Base-by-base conservation (phyloP, 108 stramenopile genomes). In the Cyclotella baltica region DNA sequence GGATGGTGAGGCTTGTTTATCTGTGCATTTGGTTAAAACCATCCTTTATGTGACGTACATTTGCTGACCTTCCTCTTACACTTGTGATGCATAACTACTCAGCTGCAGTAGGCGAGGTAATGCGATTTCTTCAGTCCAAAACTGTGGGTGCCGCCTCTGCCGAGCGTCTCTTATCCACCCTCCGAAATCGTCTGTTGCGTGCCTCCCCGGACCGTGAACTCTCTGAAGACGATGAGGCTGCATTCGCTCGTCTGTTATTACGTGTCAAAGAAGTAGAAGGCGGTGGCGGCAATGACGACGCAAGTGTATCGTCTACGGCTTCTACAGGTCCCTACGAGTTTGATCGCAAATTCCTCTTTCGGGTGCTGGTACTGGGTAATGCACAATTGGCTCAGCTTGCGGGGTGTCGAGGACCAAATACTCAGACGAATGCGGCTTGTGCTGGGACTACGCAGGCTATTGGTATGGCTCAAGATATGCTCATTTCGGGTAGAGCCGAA, bases 311-410 rank as follows among this genome's bases (percentile, higher is more conserved):
- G 13, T 74, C 81, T 20, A 85, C 76, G 62, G 82, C 82, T 27
- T 83, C 82, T 4, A 66, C 78, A 1, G 82, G 67, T 50, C 73
- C 84, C 0, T 98, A 97, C 72, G 94, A 92, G 53, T 98, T 97
- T 73, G 98, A 98, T 66, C 88, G 98, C 19, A 98, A 98, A 81
- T 98, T 98, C 80, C 86, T 98, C n/a, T 98, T 98, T 79, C 90
- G 96, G 6, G 96, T 98, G 1, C 80, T 98, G 11, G 96, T 97
- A 9, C 78, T 98, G 36, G 98, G 96, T 3, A 98, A 98, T 72
- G 96, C 98, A 19, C 98, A 98, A 72, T 82, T 98, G 74, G 98
- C 98, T 0, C 98, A 98, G 82, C 77, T 98, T 55, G 92, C 96
- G 36, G 95, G 95, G 48, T 97, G 96, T 62, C 86, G 95, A 20